These are phyloP conservation scores for Vigna unguiculata DNA, from an alignment of 306 rosid species.

Conservation along the genomic window DNA sequence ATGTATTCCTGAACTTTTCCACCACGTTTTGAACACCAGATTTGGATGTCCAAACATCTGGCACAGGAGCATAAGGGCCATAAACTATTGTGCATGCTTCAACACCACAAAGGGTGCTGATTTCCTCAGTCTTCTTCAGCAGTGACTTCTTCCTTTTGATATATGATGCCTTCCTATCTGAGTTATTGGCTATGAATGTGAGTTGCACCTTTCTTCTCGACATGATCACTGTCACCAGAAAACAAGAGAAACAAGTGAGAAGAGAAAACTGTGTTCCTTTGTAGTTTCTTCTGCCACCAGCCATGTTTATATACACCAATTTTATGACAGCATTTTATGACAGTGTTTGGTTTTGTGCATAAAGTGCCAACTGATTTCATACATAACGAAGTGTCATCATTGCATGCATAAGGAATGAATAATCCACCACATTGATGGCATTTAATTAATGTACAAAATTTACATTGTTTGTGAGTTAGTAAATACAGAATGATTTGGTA, in stretches of 20 bases:
- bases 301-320: not conserved
- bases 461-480: no score
- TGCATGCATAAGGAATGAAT: not conserved
- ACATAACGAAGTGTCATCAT: not conserved
- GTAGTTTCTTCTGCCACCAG: not conserved
- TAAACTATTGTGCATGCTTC: not conserved
- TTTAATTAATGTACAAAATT: not conserved
- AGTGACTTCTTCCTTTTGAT: not conserved
- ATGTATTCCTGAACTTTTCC: not conserved
- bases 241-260: not conserved
- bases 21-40: not conserved
- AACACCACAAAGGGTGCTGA: not conserved
- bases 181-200: not conserved
- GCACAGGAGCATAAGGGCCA: not conserved
- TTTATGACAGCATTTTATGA: not conserved
- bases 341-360: not conserved
- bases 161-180: not conserved
- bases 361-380: not conserved
- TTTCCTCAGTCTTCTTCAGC: not conserved
- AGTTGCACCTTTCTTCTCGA: not conserved
- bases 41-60: not conserved
- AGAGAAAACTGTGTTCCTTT: not conserved
- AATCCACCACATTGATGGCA: not conserved
- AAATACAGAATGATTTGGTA: not conserved
- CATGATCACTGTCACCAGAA: not conserved